Conservation (phyloP, 2,329 filamentous ascomycete genomes). For the Fonsecaea multimorphosa region DNA sequence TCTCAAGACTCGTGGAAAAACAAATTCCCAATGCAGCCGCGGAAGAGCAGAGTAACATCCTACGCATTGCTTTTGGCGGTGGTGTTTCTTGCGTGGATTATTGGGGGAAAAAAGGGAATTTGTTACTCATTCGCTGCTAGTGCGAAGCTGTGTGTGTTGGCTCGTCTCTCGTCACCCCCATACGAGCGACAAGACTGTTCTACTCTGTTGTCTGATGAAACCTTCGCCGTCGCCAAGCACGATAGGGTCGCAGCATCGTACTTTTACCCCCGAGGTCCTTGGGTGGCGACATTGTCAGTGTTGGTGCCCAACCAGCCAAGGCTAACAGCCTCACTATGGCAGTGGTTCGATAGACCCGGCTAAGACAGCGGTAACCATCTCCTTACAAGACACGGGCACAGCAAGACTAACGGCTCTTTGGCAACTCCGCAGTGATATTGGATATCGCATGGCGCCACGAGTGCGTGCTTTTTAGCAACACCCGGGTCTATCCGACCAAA, state of each 20-base stretch:
- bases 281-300: constrained; percentile 6
- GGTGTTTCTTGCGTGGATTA: background rate
- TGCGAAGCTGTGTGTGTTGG: background rate
- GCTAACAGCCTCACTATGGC: constrained; percentile 8
- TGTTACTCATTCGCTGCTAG: constrained; percentile 4
- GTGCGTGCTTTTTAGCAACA: background rate
- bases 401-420: constrained; percentile 6
- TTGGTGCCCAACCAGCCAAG: constrained; percentile 1
- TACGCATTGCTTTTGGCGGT: background rate
- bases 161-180: background rate
- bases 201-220: background rate
- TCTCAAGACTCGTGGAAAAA: background rate
- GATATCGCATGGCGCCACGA: background rate
- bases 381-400: constrained; percentile 1
- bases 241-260: constrained; percentile 7
- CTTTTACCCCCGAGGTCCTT: constrained; percentile 2
- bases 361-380: background rate
- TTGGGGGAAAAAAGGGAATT: background rate
- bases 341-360: background rate
- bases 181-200: background rate
- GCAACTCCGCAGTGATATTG: background rate
- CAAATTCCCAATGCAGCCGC: background rate
- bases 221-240: background rate
- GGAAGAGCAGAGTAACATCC: background rate
- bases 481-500: constrained; percentile 1